Evolutionary conservation across 306 rosid genomes (phyloP), one percentile per base, ranked within the genome.

Genomic region (Urtica urens): DNA sequence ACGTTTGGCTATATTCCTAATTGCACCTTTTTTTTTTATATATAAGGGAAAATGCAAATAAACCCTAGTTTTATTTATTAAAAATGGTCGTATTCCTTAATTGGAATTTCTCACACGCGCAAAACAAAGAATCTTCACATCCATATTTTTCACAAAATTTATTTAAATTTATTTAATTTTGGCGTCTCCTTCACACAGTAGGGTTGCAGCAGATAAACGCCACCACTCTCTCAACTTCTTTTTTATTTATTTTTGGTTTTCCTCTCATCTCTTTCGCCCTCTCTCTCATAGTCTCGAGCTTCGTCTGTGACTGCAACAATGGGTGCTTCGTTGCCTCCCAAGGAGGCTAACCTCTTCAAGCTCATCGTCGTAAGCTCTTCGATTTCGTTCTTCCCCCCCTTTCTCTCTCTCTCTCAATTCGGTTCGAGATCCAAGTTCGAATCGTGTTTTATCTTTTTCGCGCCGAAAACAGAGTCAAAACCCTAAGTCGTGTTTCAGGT

Each of bases 271-370:
- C 43, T 21, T 40, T 37, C 18, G 12, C 31, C 48, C 27, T 28
- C 6, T 7, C 67, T 21, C 2, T 40, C 23, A 7, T 25, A 19
- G 18, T 64, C 41, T 17, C 14, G 9, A 26, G 26, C 33, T 11
- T 22, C 59, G 43, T 18, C 25, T 41, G 46, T 23, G 18, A 34
- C 72, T 3, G 59, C 70, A 60, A 49, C 75, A 72, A 88, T 88
- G 97, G 97, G 93, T 39, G 95, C 90, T 62, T 74, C 95, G 23
- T 88, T 88, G 29, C 97, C 95, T 10, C 69, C 90, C 23, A 88
- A 72, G 44, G 97, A 88, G 78, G 84, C 93, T 59, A 88, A 81
- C 73, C 95, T 88, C 77, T 88, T 88, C 93, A 88, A 88, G 76
- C 95, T 84, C 79, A 81, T 88, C 71, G 97, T 88, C 51, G 97